These are phyloP conservation scores for Cladorrhinum sp. DNA, from an alignment of 2,329 filamentous ascomycete species.

Conservation along the genomic window DNA sequence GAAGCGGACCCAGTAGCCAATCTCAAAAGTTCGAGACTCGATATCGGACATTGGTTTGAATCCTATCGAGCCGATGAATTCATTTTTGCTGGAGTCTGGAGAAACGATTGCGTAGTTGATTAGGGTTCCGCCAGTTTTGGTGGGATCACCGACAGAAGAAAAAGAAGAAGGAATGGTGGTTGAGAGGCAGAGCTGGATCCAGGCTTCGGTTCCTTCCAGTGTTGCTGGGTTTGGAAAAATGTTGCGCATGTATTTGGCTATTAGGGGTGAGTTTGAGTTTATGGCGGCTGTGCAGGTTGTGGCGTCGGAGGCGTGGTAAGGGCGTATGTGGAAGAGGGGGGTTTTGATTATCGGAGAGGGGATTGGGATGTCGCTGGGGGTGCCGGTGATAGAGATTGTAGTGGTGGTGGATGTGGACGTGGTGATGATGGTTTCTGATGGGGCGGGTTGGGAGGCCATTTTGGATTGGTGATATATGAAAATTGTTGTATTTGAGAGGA, in stretches of 20 bases:
- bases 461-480: background rate
- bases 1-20: conserved; percentile 49
- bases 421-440: background rate
- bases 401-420: background rate
- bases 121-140: conserved; percentile 9
- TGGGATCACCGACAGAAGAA: too few relatives aligned
- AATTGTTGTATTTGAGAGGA: too few relatives aligned
- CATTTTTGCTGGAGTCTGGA: too few relatives aligned
- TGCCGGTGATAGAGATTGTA: too few relatives aligned
- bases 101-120: conserved; percentile 32
- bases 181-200: conserved; percentile 31
- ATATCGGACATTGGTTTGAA: conserved; percentile 37
- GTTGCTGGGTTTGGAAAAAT: conserved; percentile 48
- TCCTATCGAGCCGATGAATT: conserved; percentile 42
- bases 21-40: conserved; percentile 43
- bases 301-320: conserved; percentile 38
- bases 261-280: conserved; percentile 38
- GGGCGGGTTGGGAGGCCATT: background rate
- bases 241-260: conserved; percentile 42
- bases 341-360: conserved; percentile 32
- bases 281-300: conserved; percentile 29
- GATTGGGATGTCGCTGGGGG: too few relatives aligned
- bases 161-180: background rate
- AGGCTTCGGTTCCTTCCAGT: conserved; percentile 37
- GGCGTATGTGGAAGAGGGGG: conserved; percentile 39